Evolutionary conservation across 805 yeast genomes (phyloP), one percentile per base, ranked within the genome.

Genomic region (Ogataea angusta): DNA sequence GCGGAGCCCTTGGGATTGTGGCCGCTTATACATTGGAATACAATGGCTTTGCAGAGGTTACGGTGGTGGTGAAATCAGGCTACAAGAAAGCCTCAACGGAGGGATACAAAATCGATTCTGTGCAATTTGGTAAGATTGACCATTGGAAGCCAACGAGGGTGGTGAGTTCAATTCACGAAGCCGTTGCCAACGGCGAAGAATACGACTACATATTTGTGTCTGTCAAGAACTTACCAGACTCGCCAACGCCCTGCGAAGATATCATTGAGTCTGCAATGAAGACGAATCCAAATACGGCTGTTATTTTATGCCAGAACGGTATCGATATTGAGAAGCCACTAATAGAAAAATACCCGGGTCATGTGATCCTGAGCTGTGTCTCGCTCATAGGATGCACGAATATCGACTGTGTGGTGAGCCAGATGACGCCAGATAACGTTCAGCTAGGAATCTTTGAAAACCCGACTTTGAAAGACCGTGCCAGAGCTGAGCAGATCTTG

Each of bases 1-100:
- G 86, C 4, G 95, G 95, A 5, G 95, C 95, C 14, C 85, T 87
- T 3, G 95, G 95, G 16, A 69, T 85, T 5, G 76, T 86, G n/a
- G 80, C 82, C 2, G 86, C 93, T 0, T 69, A 79, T 39, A 75
- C 85, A 0, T 66, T 86, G 21, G 69, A 67, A 45, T 55, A 60
- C 40, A 66, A 70, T 30, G 72, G 69, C 0, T 53, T 64, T 22
- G 68, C 76, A 14, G 66, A 67, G 14, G 78, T 82, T 10, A 75
- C 87, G 1, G 59, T 76, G 7, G 80, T 82, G 4, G 73, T 81
- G 2, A 70, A 90, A 52, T 73, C 85, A 16, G 84, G 78, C 49
- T 82, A 77, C 59, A 70, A 71, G 5, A 65, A 60, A 38, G 85
- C 80, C 13, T 39, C 47, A 10, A 53, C 63, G 18, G 55, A 68